Evolutionary conservation across 352 stramenopile species (phyloP).

Genomic region (Pythium guiyangense): DNA sequence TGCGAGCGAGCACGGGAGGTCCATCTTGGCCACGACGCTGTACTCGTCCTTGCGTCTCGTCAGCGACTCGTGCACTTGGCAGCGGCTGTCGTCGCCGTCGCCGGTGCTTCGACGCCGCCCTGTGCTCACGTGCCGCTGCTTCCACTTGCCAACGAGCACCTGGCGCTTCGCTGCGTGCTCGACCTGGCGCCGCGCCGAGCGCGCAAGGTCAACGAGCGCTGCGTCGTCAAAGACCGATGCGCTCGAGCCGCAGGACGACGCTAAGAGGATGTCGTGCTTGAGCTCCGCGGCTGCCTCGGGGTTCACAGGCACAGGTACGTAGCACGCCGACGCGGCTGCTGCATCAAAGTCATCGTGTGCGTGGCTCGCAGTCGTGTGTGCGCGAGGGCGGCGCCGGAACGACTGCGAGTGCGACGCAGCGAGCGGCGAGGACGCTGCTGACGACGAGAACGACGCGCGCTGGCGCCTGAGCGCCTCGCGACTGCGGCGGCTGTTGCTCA

Average conservation of each 20-base stretch:
- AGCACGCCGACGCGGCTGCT: constrained; percentile 6
- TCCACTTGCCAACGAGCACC: too few species aligned
- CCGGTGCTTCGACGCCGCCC: too few species aligned
- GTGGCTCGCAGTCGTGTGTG: too few species aligned
- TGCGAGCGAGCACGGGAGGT: constrained; percentile 48
- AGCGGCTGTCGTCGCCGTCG: constrained; percentile 4
- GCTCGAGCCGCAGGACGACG: constrained; percentile 31
- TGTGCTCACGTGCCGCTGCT: too few species aligned
- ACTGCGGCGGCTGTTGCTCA: constrained; percentile 7
- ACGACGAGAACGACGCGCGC: constrained; percentile 6
- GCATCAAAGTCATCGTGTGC: too few species aligned
- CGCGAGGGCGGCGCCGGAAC: not conserved
- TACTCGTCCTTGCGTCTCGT: constrained; percentile 43
- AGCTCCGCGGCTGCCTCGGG: constrained; percentile 13
- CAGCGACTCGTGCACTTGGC: constrained; percentile 40
- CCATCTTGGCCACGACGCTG: constrained; percentile 56
- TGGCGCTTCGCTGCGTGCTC: constrained; percentile 39
- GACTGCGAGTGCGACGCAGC: constrained; percentile 1
- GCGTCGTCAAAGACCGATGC: constrained; percentile 28
- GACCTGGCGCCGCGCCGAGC: constrained; percentile 36
- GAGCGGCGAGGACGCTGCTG: constrained; percentile 1
- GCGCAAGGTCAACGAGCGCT: constrained; percentile 22
- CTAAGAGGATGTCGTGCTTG: constrained; percentile 23
- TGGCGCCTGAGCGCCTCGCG: not conserved
- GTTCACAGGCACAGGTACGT: constrained; percentile 6